Base-by-base conservation (phyloP, 2,329 filamentous ascomycete species). In the Epichloe festucae region DNA sequence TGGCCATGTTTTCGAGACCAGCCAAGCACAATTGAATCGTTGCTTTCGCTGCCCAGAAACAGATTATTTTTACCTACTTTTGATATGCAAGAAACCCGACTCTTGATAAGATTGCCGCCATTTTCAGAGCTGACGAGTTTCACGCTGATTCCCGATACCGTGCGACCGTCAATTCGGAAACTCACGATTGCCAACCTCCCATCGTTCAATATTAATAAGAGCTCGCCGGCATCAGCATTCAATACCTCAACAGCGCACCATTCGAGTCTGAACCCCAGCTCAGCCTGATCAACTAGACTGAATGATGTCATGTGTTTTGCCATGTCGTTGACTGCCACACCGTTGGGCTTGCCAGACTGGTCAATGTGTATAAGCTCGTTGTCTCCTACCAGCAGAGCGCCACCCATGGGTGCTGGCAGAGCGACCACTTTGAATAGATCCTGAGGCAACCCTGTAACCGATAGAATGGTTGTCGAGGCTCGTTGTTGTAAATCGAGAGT, bases 321-420 rank as follows among this genome's bases (percentile, higher is more conserved):
- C 69, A 95, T 94, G 36, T 88, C 79, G 62, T 98, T 98, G 56
- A 98, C 87, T 4, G 86, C 91, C 53, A 97, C 85, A 2, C 89
- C 91, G 61, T 89, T 95, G 12, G 89, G 80, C 66, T 95, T 96
- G 34, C 93, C 93, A 11, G 89, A 89, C 73, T 98, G 93, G 63
- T 97, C 91, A 57, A 98, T 82, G 65, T 98, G 93, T 54, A 98
- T 87, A 55, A 98, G 69, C 63, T 96, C 89, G 63, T 98, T 97
- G 46, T 79, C 77, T 31, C 93, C 94, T 19, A 97, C 72, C 15
- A 98, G 76, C 15, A 98, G 72, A 39, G 89, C 87, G 43, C 93
- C 93, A 23, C 93, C 93, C 41, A 97, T 84, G 1, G 91, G 91
- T 5, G 85, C 76, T 4, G 90, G 88, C 3, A 98, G 71, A 7